A percentile compares a stretch with the other conserved stretches of the same genome.
Evolutionary conservation across 1,139 yeast genomes (phyloP).

Genomic region (Pichiaceae sp.): DNA sequence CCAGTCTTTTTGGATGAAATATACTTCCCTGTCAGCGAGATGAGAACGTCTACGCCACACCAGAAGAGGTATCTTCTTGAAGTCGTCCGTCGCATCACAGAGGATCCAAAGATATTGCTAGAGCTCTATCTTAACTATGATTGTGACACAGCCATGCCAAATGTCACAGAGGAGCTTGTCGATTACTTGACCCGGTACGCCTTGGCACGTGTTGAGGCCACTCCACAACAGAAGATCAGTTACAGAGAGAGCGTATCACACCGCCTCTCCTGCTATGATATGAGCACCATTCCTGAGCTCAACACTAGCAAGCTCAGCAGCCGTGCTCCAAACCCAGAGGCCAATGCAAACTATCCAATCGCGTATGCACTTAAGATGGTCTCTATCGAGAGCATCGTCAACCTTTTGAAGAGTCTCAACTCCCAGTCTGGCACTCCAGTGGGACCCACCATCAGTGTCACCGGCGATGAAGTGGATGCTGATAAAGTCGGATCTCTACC

Average conservation of each 20-base stretch:
- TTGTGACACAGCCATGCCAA: constrained; percentile 79
- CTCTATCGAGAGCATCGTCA: constrained; percentile 73
- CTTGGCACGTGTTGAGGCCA: constrained; percentile 60
- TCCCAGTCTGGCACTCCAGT: constrained; percentile 69
- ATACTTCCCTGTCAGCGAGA: constrained; percentile 87
- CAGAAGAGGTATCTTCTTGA: constrained; percentile 83
- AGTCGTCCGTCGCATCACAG: constrained; percentile 70
- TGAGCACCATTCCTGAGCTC: constrained; percentile 64
- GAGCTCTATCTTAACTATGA: constrained; percentile 94
- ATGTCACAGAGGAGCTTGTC: constrained; percentile 74
- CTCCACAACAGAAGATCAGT: constrained; percentile 58
- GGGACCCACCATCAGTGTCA: constrained; percentile 6
- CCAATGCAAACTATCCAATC: constrained; percentile 48
- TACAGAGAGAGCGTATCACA: constrained; percentile 54
- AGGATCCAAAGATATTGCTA: constrained; percentile 83
- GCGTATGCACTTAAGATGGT: constrained; percentile 82
- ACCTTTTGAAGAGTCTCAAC: constrained; percentile 70
- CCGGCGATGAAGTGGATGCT: constrained; percentile 1
- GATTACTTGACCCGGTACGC: constrained; percentile 73
- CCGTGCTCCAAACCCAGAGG: constrained; percentile 56
- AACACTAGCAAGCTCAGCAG: constrained; percentile 60
- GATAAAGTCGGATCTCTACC: not conserved
- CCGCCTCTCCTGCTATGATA: constrained; percentile 67
- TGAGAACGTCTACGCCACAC: constrained; percentile 85
- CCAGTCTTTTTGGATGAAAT: constrained; percentile 92